phyloP scores from a whole-genome alignment of 1,284 basidiomycete genomes.

The Sanghuangporus sanghuang region DNA sequence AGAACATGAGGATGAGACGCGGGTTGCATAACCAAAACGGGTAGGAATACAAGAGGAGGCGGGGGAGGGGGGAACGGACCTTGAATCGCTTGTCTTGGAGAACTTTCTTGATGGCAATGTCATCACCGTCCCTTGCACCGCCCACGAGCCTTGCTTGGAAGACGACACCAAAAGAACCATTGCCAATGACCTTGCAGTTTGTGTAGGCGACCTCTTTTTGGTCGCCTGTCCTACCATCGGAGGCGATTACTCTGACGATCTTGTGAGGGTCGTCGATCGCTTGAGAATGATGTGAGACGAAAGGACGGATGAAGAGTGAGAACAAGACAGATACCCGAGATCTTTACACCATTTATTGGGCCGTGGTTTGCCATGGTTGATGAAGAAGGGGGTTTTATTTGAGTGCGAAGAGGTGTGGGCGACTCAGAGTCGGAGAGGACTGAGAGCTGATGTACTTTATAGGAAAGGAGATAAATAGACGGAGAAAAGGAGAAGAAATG shows the following conservation, averaged over 20 bases:
- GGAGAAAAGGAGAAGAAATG: background rate
- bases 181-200: conserved; percentile 97
- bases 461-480: conserved; percentile 5
- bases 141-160: conserved; percentile 81
- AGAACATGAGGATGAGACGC: conserved; percentile 5
- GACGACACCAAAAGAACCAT: conserved; percentile 98
- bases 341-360: conserved; percentile 88
- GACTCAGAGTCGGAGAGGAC: background rate
- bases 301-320: conserved; percentile 23
- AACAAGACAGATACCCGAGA: conserved; percentile 67
- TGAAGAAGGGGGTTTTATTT: conserved; percentile 6
- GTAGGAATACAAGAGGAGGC: conserved; percentile 17
- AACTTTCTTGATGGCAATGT: conserved; percentile 99
- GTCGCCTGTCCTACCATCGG: conserved; percentile 90
- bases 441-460: background rate
- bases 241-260: conserved; percentile 91
- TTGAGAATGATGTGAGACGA: conserved; percentile 30
- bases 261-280: conserved; percentile 93
- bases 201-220: conserved; percentile 90
- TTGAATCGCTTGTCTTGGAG: conserved; percentile 99
- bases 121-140: conserved; percentile 60
- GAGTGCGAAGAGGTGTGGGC: conserved; percentile 8
- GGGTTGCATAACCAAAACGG: conserved; percentile 5
- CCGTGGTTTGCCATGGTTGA: conserved; percentile 63
- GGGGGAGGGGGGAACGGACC: conserved; percentile 46